These are phyloP conservation scores for Scheffersomyces cryptocercus DNA, from an alignment of 1,139 yeast genomes.

Conservation along the genomic window DNA sequence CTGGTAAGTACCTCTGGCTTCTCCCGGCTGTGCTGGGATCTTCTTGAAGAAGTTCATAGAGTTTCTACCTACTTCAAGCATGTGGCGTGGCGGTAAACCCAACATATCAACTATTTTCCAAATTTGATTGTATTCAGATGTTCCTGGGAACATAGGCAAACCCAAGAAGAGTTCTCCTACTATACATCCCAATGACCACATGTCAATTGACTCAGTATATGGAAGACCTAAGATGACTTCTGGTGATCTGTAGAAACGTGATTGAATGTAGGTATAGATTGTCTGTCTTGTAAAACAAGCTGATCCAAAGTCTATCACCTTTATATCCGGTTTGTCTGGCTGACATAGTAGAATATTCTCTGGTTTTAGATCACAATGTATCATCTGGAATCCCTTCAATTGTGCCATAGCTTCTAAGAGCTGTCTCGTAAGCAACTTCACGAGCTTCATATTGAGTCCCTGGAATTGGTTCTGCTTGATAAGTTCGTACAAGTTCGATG, in stretches of 20 bases:
- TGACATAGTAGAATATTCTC: conserved; percentile 85
- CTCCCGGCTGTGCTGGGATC: conserved; percentile 25
- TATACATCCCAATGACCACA: conserved; percentile 98
- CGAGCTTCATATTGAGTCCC: conserved; percentile 81
- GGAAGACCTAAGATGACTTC: conserved; percentile 93
- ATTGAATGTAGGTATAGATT: conserved; percentile 90
- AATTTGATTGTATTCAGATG: conserved; percentile 89
- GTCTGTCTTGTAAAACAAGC: conserved; percentile 94
- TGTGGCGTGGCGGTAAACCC: conserved; percentile 91
- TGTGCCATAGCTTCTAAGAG: conserved; percentile 77
- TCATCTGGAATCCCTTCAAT: conserved; percentile 78
- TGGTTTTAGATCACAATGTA: conserved; percentile 96
- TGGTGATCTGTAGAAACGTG: conserved; percentile 93
- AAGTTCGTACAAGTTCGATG: conserved; percentile 86
- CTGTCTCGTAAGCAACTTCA: conserved; percentile 77
- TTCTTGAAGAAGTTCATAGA: conserved; percentile 69
- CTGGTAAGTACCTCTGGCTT: conserved; percentile 15
- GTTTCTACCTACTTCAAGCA: conserved; percentile 94
- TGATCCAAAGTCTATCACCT: conserved; percentile 94
- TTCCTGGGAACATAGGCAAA: conserved; percentile 91
- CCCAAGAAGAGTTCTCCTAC: conserved; percentile 93
- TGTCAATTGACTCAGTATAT: conserved; percentile 87
- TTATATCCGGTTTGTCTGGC: conserved; percentile 84
- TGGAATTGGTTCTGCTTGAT: conserved; percentile 92
- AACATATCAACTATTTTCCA: conserved; percentile 79